Percentiles rank a stretch among this genome's conserved stretches.
These are phyloP conservation scores for Scheffersomyces ergatensis DNA, from an alignment of 805 yeast genomes.

Conservation along the genomic window DNA sequence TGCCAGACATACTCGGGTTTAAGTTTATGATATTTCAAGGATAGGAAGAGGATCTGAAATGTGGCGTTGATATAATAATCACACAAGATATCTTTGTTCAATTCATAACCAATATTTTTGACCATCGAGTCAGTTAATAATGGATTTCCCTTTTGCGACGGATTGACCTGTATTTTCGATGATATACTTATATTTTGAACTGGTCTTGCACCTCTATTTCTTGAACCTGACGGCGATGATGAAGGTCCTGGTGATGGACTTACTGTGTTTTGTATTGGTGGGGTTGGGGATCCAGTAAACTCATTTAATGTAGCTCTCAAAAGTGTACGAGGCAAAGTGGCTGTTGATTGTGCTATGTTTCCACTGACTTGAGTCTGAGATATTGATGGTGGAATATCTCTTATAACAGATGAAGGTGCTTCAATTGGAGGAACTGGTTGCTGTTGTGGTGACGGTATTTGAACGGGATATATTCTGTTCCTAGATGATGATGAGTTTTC, in stretches of 20 bases:
- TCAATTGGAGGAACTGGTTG: neutral
- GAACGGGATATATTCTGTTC: no score
- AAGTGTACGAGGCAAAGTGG: neutral
- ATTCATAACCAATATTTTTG: constrained; percentile 53
- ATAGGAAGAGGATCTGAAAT: constrained; percentile 58
- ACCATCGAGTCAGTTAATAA: constrained; percentile 48
- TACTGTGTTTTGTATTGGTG: neutral
- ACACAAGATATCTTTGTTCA: constrained; percentile 47
- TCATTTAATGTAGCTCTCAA: neutral
- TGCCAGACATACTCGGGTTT: constrained; percentile 73
- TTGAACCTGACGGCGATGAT: neutral
- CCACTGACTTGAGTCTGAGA: neutral
- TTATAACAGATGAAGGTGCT: neutral
- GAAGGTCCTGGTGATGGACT: neutral
- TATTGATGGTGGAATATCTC: neutral
- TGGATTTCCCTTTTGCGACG: constrained; percentile 74
- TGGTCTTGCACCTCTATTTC: neutral
- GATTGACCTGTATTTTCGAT: constrained; percentile 49
- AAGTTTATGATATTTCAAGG: constrained; percentile 70
- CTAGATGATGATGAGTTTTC: neutral
- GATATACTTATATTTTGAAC: neutral
- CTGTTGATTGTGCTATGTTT: neutral
- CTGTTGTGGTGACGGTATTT: neutral
- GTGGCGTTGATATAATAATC: constrained; percentile 65
- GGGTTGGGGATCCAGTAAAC: neutral